These are phyloP conservation scores for Conticribra weissflogii DNA, from an alignment of 108 stramenopile species.

Conservation along the genomic window DNA sequence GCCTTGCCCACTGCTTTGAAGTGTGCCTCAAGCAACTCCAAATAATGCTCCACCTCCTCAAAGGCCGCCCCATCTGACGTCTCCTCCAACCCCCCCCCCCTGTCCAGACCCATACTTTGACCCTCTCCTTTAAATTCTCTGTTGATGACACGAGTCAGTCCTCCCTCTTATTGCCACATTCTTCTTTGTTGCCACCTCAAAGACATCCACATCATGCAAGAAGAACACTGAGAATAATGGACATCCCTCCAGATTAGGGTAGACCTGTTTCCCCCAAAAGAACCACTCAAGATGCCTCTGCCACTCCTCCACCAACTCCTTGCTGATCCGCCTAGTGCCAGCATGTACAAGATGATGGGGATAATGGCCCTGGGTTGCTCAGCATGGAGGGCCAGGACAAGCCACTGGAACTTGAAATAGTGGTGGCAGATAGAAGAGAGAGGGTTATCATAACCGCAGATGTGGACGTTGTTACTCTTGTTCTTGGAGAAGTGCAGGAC, in stretches of 20 bases:
- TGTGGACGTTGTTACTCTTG: constrained; percentile 58
- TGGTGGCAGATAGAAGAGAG: constrained; percentile 69
- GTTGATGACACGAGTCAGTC: constrained; percentile 10
- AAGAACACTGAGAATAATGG: constrained; percentile 82
- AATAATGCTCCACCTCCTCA: constrained; percentile 68
- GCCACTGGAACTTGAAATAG: constrained; percentile 94
- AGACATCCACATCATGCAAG: constrained; percentile 66
- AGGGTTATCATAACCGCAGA: constrained; percentile 48
- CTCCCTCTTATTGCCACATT: constrained; percentile 36
- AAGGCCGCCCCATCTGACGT: constrained; percentile 70
- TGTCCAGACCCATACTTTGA: constrained; percentile 50
- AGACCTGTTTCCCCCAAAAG: constrained; percentile 66
- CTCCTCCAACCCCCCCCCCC: constrained; percentile 58
- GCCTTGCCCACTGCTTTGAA: constrained; percentile 73
- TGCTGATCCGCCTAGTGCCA: constrained; percentile 66
- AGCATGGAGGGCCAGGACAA: constrained; percentile 73
- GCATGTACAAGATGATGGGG: constrained; percentile 91
- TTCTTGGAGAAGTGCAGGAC: background rate
- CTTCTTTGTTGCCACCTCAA: constrained; percentile 63
- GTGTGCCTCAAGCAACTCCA: constrained; percentile 68
- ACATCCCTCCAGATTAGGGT: constrained; percentile 77
- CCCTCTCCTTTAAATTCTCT: constrained; percentile 40
- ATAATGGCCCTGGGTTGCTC: constrained; percentile 89
- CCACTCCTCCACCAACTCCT: constrained; percentile 80
- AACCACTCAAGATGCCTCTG: constrained; percentile 79